A percentile compares a stretch with the other conserved stretches of the same genome.
These are phyloP conservation scores for Malassezia slooffiae DNA, from an alignment of 1,284 basidiomycete species.

Conservation along the genomic window DNA sequence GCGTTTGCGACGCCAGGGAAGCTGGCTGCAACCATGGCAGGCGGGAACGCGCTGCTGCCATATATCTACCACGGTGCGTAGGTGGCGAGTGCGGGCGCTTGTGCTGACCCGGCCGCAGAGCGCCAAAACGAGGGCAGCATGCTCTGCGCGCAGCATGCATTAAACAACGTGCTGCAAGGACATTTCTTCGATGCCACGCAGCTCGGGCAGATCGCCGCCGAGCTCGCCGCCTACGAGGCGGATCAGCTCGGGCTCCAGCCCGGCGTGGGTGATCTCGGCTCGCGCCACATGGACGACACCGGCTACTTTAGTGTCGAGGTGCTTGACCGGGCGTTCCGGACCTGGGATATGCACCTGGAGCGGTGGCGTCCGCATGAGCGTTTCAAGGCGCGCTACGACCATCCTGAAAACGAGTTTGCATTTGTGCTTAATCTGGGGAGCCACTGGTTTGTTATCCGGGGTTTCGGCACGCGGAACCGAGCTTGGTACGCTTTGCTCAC, in stretches of 20 bases:
- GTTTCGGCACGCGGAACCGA: slow-evolving; percentile 23
- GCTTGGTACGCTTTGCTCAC: neutral
- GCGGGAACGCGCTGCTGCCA: neutral
- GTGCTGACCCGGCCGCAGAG: slow-evolving; percentile 12
- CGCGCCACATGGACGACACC: slow-evolving; percentile 39
- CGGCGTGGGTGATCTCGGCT: no score
- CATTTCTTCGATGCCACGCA: slow-evolving; percentile 40
- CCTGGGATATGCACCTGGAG: slow-evolving; percentile 17
- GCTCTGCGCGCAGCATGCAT: slow-evolving; percentile 44
- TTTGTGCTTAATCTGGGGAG: slow-evolving; percentile 41
- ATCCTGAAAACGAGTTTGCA: slow-evolving; percentile 35
- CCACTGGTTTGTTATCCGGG: slow-evolving; percentile 41
- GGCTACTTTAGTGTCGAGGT: slow-evolving; percentile 41
- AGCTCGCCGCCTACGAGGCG: slow-evolving; percentile 24
- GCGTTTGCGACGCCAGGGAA: no score
- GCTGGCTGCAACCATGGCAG: no score
- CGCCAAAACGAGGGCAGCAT: slow-evolving; percentile 39
- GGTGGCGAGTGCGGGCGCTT: neutral
- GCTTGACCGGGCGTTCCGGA: slow-evolving; percentile 29
- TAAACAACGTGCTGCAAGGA: slow-evolving; percentile 39
- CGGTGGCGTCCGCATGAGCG: slow-evolving; percentile 13
- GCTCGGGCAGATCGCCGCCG: slow-evolving; percentile 30
- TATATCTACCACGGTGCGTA: slow-evolving; percentile 13
- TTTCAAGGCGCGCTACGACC: neutral
- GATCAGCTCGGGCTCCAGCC: slow-evolving; percentile 27